phyloP scores from a whole-genome alignment of 2,329 filamentous ascomycete genomes.

The Colletotrichum cuscutae region DNA sequence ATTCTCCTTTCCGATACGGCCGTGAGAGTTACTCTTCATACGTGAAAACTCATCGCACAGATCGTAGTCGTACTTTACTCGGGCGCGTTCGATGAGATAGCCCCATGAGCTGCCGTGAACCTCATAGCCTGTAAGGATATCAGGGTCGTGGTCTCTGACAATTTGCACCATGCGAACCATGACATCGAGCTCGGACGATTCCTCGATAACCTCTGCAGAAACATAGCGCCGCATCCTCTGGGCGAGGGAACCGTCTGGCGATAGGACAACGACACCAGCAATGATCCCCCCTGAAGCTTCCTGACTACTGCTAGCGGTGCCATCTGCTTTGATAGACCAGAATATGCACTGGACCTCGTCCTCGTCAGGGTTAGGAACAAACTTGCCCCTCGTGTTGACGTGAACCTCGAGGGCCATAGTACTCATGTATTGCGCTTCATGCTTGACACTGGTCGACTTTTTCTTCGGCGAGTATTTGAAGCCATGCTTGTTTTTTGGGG shows the following conservation, averaged over 20 bases:
- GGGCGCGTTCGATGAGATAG: conserved; percentile 90
- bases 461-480: conserved; percentile 87
- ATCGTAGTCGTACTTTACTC: conserved; percentile 87
- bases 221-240: conserved; percentile 71
- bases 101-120: conserved; percentile 96
- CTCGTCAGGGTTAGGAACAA: conserved; percentile 89
- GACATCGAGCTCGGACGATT: conserved; percentile 84
- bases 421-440: conserved; percentile 94
- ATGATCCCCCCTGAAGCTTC: conserved; percentile 59
- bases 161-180: conserved; percentile 88
- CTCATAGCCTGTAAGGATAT: conserved; percentile 94
- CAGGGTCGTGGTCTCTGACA: conserved; percentile 85
- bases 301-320: conserved; percentile 62
- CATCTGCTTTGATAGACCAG: conserved; percentile 87
- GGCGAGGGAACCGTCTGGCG: conserved; percentile 67
- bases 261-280: conserved; percentile 79
- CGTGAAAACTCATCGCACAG: conserved; percentile 92
- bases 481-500: conserved; percentile 82
- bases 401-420: conserved; percentile 95
- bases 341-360: conserved; percentile 91
- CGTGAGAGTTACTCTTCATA: conserved; percentile 85
- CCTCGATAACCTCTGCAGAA: conserved; percentile 74
- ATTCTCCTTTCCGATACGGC: conserved; percentile 84
- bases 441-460: conserved; percentile 79
- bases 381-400: conserved; percentile 82